These are phyloP conservation scores for Beauveria scarabaeidicola DNA, from an alignment of 2,329 filamentous ascomycete species.

Conservation along the genomic window DNA sequence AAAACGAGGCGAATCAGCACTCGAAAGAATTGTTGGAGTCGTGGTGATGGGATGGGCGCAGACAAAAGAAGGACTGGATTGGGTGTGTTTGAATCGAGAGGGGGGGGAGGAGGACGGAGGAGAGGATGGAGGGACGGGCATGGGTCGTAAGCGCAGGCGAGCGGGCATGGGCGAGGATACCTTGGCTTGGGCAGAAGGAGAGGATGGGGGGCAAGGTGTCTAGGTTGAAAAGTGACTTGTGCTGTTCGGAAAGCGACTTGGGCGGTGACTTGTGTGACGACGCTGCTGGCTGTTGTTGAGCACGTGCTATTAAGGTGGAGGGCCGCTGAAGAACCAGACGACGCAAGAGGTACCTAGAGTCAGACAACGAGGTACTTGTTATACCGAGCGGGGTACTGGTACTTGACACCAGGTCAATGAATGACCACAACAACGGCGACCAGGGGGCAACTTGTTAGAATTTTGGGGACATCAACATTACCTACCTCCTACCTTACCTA, in stretches of 20 bases:
- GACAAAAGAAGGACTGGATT: constrained; percentile 27
- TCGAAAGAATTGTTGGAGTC: constrained; percentile 10
- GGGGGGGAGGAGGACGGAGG: constrained; percentile 18
- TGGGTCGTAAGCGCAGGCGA: constrained; percentile 1
- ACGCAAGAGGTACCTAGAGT: not conserved
- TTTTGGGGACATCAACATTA: too few relatives aligned
- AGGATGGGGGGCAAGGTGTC: not conserved
- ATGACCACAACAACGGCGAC: not conserved
- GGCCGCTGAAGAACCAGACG: too few relatives aligned
- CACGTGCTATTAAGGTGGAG: not conserved
- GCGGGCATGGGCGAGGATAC: constrained; percentile 15
- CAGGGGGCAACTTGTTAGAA: not conserved
- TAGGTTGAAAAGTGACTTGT: not conserved
- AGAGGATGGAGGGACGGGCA: constrained; percentile 13
- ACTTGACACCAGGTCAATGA: not conserved
- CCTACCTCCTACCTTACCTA: too few relatives aligned
- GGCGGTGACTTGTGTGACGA: not conserved
- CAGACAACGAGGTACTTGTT: not conserved
- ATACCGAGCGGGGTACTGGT: not conserved
- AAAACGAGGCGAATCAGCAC: constrained; percentile 11
- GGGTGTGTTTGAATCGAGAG: constrained; percentile 19
- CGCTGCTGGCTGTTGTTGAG: too few relatives aligned
- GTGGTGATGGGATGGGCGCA: constrained; percentile 19
- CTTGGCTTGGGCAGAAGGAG: not conserved
- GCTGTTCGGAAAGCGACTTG: not conserved